Conservation (phyloP, 257 asterid genomes). For the Gentiana dahurica region DNA sequence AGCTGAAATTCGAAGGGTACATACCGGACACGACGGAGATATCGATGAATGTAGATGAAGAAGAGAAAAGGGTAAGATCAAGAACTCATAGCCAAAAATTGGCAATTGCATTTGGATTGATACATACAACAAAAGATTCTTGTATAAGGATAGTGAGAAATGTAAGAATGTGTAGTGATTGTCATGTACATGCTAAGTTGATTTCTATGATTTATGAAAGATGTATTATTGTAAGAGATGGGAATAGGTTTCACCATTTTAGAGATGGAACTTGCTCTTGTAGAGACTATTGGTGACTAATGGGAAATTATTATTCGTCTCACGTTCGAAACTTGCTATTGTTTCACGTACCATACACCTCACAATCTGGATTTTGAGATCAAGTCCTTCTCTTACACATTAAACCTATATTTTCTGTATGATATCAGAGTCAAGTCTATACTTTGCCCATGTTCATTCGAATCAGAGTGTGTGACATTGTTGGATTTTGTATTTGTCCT, state of each 20-base stretch:
- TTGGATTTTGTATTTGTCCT: no score
- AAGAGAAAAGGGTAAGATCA: slow-evolving; percentile 60
- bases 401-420: no score
- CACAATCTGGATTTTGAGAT: no score
- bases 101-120: slow-evolving; percentile 70
- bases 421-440: no score
- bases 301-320: background rate
- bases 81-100: slow-evolving; percentile 63
- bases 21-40: slow-evolving; percentile 50
- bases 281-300: slow-evolving; percentile 64
- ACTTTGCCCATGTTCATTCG: no score
- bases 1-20: slow-evolving; percentile 76
- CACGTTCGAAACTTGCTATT: no score
- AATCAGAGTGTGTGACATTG: no score
- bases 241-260: slow-evolving; percentile 71
- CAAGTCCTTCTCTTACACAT: no score
- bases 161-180: slow-evolving; percentile 83
- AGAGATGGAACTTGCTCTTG: slow-evolving; percentile 74
- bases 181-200: slow-evolving; percentile 61
- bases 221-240: slow-evolving; percentile 55
- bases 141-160: slow-evolving; percentile 55
- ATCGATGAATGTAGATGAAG: slow-evolving; percentile 53
- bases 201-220: slow-evolving; percentile 58
- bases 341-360: no score
- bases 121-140: slow-evolving; percentile 32